Conservation (phyloP, 768 basidiomycete species). For the Cantharellus anzutake region DNA sequence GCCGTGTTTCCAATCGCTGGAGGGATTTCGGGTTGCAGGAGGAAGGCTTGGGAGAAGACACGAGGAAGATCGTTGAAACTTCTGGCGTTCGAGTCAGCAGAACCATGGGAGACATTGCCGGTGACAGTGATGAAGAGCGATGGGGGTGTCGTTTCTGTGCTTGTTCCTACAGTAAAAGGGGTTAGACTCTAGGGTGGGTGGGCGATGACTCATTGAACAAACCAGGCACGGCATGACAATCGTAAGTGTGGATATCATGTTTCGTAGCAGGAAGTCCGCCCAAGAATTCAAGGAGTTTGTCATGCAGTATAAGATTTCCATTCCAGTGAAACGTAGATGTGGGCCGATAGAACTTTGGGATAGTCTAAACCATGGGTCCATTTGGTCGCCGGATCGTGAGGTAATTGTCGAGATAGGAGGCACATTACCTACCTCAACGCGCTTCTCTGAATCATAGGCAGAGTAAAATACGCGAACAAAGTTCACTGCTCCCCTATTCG, state of each 20-base stretch:
- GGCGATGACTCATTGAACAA: not conserved
- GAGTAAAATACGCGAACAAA: conserved; percentile 71
- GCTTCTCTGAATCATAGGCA: conserved; percentile 64
- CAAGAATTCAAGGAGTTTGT: conserved; percentile 27
- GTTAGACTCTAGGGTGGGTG: not conserved
- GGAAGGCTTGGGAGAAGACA: conserved; percentile 63
- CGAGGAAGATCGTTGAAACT: conserved; percentile 18
- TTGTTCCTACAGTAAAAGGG: conserved; percentile 1
- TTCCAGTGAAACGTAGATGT: conserved; percentile 71
- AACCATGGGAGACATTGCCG: conserved; percentile 35
- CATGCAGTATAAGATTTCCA: conserved; percentile 62
- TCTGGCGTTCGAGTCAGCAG: conserved; percentile 11
- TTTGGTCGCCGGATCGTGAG: too few species aligned
- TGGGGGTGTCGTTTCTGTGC: conserved; percentile 27
- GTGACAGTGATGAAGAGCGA: conserved; percentile 64
- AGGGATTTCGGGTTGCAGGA: conserved; percentile 45
- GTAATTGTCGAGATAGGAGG: not conserved
- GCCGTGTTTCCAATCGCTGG: conserved; percentile 30
- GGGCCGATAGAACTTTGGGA: conserved; percentile 66
- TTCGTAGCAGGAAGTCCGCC: conserved; percentile 26
- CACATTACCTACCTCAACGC: conserved; percentile 17
- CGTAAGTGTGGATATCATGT: conserved; percentile 74
- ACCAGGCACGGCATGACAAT: conserved; percentile 84
- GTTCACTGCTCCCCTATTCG: conserved; percentile 63
- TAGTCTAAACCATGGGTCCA: conserved; percentile 23